These are phyloP conservation scores for Pestalotiopsis sp. DNA, from an alignment of 2,329 filamentous ascomycete genomes.

Conservation along the genomic window DNA sequence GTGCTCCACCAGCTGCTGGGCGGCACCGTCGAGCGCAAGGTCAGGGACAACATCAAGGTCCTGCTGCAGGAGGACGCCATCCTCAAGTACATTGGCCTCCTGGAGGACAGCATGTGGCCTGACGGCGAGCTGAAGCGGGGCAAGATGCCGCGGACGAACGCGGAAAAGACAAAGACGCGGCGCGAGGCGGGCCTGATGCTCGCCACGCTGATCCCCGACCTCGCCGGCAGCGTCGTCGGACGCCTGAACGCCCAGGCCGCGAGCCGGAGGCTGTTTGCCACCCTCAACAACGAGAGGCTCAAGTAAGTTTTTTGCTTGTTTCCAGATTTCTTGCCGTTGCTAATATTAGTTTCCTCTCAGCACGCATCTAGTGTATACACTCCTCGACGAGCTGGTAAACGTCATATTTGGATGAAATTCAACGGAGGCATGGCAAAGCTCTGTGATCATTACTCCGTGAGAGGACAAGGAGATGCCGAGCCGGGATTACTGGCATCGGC, in stretches of 20 bases:
- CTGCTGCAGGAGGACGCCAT: slow-evolving; percentile 79
- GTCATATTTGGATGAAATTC: slow-evolving; percentile 60
- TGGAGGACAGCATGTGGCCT: slow-evolving; percentile 85
- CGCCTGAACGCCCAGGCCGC: slow-evolving; percentile 89
- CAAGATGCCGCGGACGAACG: slow-evolving; percentile 60
- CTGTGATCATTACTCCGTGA: neutral
- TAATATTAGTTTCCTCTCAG: slow-evolving; percentile 36
- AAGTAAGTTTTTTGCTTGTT: slow-evolving; percentile 65
- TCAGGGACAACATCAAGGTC: slow-evolving; percentile 79
- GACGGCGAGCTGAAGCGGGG: slow-evolving; percentile 58
- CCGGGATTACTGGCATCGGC: neutral
- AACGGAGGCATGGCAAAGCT: neutral
- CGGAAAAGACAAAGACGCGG: slow-evolving; percentile 78
- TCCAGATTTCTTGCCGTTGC: neutral
- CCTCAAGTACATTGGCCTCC: slow-evolving; percentile 71
- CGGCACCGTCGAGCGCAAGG: slow-evolving; percentile 93
- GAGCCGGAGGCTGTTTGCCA: slow-evolving; percentile 85
- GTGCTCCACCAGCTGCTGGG: slow-evolving; percentile 94
- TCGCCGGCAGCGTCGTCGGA: slow-evolving; percentile 92
- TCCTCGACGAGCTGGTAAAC: slow-evolving; percentile 71
- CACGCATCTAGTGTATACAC: slow-evolving; percentile 70
- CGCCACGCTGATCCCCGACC: slow-evolving; percentile 84
- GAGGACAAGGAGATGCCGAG: neutral
- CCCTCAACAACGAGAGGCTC: slow-evolving; percentile 85
- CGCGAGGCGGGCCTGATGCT: slow-evolving; percentile 89